Percentiles rank a stretch among this genome's conserved stretches.
Evolutionary conservation across 768 basidiomycete species (phyloP).

Genomic region (Dioszegia aurantiaca): DNA sequence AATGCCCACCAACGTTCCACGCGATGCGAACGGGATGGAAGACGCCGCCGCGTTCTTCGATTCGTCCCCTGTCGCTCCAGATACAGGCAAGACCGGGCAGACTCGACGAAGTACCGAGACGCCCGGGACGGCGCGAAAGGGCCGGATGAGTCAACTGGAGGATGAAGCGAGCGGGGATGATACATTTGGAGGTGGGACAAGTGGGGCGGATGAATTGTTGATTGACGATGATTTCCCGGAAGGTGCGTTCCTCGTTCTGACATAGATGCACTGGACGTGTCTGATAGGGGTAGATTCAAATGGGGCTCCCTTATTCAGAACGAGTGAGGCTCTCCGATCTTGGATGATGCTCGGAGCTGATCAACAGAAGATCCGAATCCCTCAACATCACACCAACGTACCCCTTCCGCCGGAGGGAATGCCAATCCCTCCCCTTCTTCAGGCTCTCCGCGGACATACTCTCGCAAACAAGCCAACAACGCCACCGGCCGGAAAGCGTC

Average conservation of each 20-base stretch:
- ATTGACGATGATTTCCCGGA: conserved; percentile 14
- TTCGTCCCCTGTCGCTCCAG: conserved; percentile 20
- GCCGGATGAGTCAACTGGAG: conserved; percentile 26
- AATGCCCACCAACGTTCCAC: conserved; percentile 47
- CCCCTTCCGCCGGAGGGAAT: too few species aligned
- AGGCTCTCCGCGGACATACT: background rate
- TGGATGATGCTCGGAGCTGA: background rate
- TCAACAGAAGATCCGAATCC: conserved; percentile 1
- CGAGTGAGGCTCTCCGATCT: conserved; percentile 2
- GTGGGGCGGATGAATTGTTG: conserved; percentile 18
- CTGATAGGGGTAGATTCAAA: background rate
- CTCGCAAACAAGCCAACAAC: background rate
- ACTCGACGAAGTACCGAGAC: background rate
- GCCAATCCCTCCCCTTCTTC: background rate
- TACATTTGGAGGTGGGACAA: conserved; percentile 20
- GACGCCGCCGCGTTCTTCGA: conserved; percentile 50
- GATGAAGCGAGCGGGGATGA: conserved; percentile 26
- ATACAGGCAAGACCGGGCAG: background rate
- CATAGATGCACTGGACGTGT: background rate
- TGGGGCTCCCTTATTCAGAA: background rate
- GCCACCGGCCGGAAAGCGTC: conserved; percentile 1
- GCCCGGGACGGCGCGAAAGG: conserved; percentile 5
- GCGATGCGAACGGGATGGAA: conserved; percentile 51
- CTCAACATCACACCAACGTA: background rate
- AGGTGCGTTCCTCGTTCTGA: background rate